Evolutionary conservation across 768 basidiomycete genomes (phyloP), one percentile per base, ranked within the genome.

Genomic region (Dendrothele bispora): DNA sequence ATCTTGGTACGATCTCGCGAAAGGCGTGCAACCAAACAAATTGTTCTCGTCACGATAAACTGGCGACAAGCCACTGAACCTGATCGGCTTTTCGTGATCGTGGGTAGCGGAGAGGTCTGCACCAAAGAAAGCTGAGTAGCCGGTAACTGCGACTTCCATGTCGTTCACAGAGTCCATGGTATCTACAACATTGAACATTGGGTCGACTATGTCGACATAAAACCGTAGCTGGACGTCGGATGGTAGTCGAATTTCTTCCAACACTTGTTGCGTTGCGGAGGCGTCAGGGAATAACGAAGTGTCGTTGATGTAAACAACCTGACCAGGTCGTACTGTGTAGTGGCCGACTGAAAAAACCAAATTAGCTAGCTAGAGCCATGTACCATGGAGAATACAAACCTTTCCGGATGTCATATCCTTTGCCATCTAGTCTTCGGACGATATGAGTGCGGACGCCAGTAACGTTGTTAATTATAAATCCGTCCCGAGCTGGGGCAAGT

Each of bases 401-500:
- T 71, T 83, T 90, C 27, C 86, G 78, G 44, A 98, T 77, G 56
- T 95, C 90, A 56, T 92, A 95, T 7, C 93, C 93, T 55, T 75
- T 84, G 11, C 86, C 85, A 56, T 95, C 93, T 44, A 93, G 62
- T 22, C 91, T 76, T 59, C 80, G 86, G 20, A 90, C 83, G 17
- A 95, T 84, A 51, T 83, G 84, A 2, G 84, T 77, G 29, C 89
- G 79, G 39, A 97, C 77, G 5, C 92, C 93, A 2, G 85, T 78
- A 7, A 92, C 72, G 58, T 93, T 86, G 43, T 84, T 76, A 25
- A 95, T 66, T 37, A 92, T 66, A 59, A 81, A 91, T 2, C 94
- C 94, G 60, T 85, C 80, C 4, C 72, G 54, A 22, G 84, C 75
- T 24, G 75, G 64, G 12, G 71, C 72, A 10, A 95, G 64, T 61